These are phyloP conservation scores for Medicago ruthenica DNA, from an alignment of 306 rosid species.

Conservation along the genomic window DNA sequence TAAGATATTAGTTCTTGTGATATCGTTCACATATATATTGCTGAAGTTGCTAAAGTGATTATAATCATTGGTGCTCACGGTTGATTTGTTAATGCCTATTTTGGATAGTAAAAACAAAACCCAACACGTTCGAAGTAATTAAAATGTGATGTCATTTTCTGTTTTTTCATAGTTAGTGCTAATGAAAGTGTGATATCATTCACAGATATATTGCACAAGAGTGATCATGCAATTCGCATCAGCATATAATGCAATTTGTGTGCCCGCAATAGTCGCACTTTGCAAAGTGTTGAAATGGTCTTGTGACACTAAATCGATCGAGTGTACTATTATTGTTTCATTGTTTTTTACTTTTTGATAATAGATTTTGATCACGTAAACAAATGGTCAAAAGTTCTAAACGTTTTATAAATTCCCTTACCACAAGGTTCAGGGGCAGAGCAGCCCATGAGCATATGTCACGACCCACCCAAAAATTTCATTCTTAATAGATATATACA, in stretches of 20 bases:
- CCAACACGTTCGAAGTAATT: constrained; percentile 35
- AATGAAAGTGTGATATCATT: constrained; percentile 24
- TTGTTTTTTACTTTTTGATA: no score
- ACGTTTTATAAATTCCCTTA: no score
- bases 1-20: constrained; percentile 21
- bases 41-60: constrained; percentile 33
- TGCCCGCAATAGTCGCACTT: constrained; percentile 12
- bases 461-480: no score
- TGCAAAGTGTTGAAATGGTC: neutral
- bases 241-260: constrained; percentile 46
- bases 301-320: neutral
- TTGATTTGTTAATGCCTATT: constrained; percentile 43
- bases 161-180: constrained; percentile 35
- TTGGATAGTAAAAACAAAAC: constrained; percentile 35
- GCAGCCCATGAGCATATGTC: no score
- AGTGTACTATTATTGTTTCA: no score
- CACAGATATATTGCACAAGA: neutral
- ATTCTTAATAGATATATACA: no score
- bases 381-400: no score
- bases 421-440: no score
- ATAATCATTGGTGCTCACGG: constrained; percentile 45
- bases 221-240: constrained; percentile 38
- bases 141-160: constrained; percentile 51
- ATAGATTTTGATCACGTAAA: no score
- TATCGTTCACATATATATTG: constrained; percentile 31